Conservation (phyloP, 1,284 basidiomycete genomes). For the Paramarasmius palmivorus region DNA sequence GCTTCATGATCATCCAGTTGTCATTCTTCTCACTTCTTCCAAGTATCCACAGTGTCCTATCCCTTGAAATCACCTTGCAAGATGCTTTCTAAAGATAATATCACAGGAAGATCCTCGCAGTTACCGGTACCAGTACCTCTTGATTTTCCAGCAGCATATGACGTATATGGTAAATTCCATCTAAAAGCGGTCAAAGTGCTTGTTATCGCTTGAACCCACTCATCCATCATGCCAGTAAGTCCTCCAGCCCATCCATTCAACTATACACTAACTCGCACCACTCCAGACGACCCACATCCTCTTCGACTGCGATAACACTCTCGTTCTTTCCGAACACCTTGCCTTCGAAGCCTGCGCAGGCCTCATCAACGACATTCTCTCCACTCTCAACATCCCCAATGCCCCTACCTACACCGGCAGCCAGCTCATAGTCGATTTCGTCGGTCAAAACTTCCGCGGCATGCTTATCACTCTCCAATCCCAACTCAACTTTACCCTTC, state of each 20-base stretch:
- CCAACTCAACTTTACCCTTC: slow-evolving; percentile 20
- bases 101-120: no score
- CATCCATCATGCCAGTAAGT: background rate
- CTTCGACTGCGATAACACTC: slow-evolving; percentile 29
- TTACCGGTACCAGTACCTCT: no score
- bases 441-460: slow-evolving; percentile 30
- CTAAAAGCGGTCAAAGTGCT: no score
- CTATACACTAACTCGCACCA: background rate
- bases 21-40: no score
- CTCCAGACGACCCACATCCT: slow-evolving; percentile 24
- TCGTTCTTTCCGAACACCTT: slow-evolving; percentile 26
- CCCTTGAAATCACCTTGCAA: no score
- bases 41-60: no score
- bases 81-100: no score
- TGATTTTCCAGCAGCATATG: no score
- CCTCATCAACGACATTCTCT: slow-evolving; percentile 25
- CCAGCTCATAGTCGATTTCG: slow-evolving; percentile 24
- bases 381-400: slow-evolving; percentile 17
- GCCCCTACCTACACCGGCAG: slow-evolving; percentile 25
- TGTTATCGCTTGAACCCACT: no score
- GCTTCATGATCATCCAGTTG: no score
- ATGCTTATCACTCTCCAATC: slow-evolving; percentile 25
- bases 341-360: slow-evolving; percentile 28
- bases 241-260: background rate
- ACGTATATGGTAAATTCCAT: no score